Conservation (phyloP, 1,139 yeast genomes). For the Zygosaccharomyces pseudobailii region DNA sequence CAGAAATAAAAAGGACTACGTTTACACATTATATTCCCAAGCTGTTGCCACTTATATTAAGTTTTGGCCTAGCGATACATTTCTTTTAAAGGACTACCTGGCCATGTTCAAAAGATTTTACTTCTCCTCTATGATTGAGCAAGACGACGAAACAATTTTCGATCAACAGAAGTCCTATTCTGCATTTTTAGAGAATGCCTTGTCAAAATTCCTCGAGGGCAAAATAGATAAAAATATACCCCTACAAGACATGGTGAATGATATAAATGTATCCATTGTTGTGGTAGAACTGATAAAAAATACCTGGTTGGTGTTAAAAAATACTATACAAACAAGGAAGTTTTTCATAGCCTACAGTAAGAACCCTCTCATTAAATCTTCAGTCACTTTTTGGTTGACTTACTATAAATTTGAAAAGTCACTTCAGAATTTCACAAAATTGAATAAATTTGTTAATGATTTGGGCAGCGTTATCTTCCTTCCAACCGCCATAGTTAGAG, state of each 20-base stretch:
- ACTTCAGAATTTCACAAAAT: constrained; percentile 41
- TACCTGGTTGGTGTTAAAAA: constrained; percentile 35
- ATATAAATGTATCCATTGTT: constrained; percentile 35
- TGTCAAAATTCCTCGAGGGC: constrained; percentile 22
- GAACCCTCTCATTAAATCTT: constrained; percentile 37
- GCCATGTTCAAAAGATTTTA: constrained; percentile 19
- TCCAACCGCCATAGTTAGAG: constrained; percentile 46
- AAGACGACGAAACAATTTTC: constrained; percentile 19
- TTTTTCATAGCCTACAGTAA: constrained; percentile 42
- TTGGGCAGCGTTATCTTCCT: constrained; percentile 43
- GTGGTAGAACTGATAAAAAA: constrained; percentile 39
- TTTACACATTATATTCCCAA: constrained; percentile 14
- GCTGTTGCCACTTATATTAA: constrained; percentile 12
- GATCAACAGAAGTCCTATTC: constrained; percentile 24
- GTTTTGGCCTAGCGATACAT: constrained; percentile 20
- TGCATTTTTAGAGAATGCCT: constrained; percentile 23
- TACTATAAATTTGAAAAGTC: constrained; percentile 49
- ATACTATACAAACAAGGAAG: constrained; percentile 39
- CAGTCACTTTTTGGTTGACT: constrained; percentile 52
- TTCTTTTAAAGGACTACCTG: constrained; percentile 20
- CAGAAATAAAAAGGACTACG: constrained; percentile 11
- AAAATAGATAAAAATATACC: constrained; percentile 15
- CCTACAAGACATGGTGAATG: constrained; percentile 32
- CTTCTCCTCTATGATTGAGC: constrained; percentile 21
- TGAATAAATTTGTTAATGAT: constrained; percentile 42